phyloP scores from a whole-genome alignment of 148 eudicot genomes.

The Spergularia bocconei region DNA sequence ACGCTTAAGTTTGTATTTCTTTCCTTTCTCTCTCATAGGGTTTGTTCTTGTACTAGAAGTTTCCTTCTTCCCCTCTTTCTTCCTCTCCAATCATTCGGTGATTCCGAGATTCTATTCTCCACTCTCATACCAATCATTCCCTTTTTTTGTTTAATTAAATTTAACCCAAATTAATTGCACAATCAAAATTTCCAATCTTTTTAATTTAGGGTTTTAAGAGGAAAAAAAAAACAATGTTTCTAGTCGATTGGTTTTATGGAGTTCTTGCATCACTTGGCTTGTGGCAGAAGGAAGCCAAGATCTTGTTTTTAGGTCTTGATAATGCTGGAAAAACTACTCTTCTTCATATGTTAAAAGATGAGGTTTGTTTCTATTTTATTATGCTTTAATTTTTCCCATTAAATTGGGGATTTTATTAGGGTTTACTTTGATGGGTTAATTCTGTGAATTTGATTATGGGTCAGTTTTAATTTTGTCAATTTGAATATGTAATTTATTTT shows the following conservation, averaged over 20 bases:
- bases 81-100: background rate
- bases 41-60: slow-evolving; percentile 18
- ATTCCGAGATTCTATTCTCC: background rate
- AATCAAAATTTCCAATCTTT: background rate
- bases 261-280: slow-evolving; percentile 60
- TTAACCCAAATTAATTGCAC: background rate
- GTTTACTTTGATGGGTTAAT: background rate
- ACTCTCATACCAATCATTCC: background rate
- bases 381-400: background rate
- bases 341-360: slow-evolving; percentile 66
- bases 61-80: background rate
- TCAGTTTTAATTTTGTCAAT: background rate
- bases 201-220: slow-evolving; percentile 11
- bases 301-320: slow-evolving; percentile 57
- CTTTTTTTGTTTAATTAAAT: background rate
- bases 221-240: slow-evolving; percentile 40
- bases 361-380: slow-evolving; percentile 35
- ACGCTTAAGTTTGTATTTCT: background rate
- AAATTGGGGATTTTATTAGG: slow-evolving; percentile 2
- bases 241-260: slow-evolving; percentile 75
- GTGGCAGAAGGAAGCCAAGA: slow-evolving; percentile 66
- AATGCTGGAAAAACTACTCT: slow-evolving; percentile 70
- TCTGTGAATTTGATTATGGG: background rate
- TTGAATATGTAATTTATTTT: too few relatives aligned
- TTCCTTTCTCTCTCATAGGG: slow-evolving; percentile 27